Evolutionary conservation across 257 asterid genomes (phyloP), one percentile per base, ranked within the genome.

Genomic region (Forsythia suspensa): DNA sequence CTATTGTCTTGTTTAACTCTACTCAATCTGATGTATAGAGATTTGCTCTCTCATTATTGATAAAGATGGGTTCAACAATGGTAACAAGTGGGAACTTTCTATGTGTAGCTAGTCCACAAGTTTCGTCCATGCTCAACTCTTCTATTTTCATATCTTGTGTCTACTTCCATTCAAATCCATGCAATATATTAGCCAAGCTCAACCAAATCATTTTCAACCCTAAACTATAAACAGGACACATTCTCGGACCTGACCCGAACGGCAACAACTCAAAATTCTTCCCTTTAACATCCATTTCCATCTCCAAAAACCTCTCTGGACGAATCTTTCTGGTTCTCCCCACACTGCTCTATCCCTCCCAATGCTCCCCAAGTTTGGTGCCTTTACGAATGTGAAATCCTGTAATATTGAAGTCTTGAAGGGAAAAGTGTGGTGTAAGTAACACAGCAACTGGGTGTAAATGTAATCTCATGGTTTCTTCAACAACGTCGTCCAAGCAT

Each of bases 191-290:
- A 0, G 90, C 92, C 61, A 89, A 72, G 85, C 89, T 91, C 3
- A 86, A 81, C 9, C 86, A 86, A 66, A 91, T 85, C 84, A 89
- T 86, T 75, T 86, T 91, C 21, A 88, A 75, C 5, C 90, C 94
- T 83, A 89, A 80, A 9, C 88, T 76, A 7, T 89, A 80, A 15
- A 94, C 94, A 4, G 94, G 94, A 13, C 96, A 91, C 88, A 88
- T 87, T 29, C 94, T 88, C 6, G 92, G 82, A 2, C 94, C 94
- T 79, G 90, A 83, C 42, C 91, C 94, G 8, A 90, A 90, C 1
- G 94, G 94, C 76, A 90, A 21, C 0, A 90, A 82, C 89, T 85
- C 88, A 15, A 83, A 90, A 78, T 85, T 86, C 0, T 88, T 88
- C 0, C 92, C 91, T 85, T 83, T 90, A 0, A 88, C 88, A 74